phyloP scores from a whole-genome alignment of 2,329 filamentous ascomycete genomes.

The Daldinia eschscholtzii region DNA sequence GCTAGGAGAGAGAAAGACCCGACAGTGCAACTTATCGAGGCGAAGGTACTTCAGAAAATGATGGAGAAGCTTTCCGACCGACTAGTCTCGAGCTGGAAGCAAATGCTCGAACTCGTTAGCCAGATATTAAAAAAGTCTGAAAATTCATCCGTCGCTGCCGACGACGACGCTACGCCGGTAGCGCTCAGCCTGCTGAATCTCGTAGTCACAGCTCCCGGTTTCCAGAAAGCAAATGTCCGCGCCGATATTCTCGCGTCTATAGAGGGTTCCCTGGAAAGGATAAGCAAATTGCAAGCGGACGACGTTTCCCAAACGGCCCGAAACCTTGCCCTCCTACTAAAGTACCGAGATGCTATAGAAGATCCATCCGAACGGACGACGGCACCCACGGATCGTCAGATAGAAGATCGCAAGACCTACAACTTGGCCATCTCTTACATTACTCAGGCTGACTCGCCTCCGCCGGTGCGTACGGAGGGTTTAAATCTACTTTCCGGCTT shows the following conservation, averaged over 20 bases:
- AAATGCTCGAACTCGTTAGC: conserved; percentile 73
- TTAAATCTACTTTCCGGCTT: conserved; percentile 71
- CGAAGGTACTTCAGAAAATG: conserved; percentile 74
- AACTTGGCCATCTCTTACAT: conserved; percentile 74
- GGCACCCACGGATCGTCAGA: conserved; percentile 60
- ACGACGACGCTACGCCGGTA: conserved; percentile 66
- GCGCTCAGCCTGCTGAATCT: conserved; percentile 72
- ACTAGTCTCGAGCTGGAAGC: conserved; percentile 72
- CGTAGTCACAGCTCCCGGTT: conserved; percentile 69
- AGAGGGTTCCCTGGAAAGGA: conserved; percentile 61
- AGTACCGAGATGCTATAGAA: conserved; percentile 67
- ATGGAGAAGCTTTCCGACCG: conserved; percentile 73
- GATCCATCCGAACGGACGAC: conserved; percentile 56
- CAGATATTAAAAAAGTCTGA: conserved; percentile 68
- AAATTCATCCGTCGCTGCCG: conserved; percentile 53
- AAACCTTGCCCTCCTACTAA: conserved; percentile 68
- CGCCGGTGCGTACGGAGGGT: conserved; percentile 75
- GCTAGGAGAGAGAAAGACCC: conserved; percentile 57
- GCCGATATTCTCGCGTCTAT: conserved; percentile 59
- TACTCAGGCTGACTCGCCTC: conserved; percentile 70
- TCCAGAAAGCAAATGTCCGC: conserved; percentile 63
- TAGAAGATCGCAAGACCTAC: conserved; percentile 73
- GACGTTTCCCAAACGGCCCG: conserved; percentile 66
- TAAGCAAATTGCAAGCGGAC: conserved; percentile 56
- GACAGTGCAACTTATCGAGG: conserved; percentile 65